phyloP scores from a whole-genome alignment of 352 stramenopile genomes.

The Chrysophaeum taylorii region DNA sequence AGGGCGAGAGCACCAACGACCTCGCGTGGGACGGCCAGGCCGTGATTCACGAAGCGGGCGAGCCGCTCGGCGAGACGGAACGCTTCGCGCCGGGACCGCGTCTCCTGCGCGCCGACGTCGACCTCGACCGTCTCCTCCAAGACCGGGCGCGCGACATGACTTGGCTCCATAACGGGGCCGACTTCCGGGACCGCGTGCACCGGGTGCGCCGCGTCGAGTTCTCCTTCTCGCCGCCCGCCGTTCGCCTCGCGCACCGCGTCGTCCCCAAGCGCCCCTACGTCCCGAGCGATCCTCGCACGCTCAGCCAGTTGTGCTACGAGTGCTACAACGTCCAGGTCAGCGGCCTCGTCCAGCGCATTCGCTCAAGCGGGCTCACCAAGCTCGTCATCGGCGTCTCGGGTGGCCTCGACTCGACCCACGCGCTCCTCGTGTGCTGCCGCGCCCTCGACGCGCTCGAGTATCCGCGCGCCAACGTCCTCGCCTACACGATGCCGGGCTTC shows the following conservation, averaged over 20 bases:
- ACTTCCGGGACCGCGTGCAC: not conserved
- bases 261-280: conserved; percentile 3
- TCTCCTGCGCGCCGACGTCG: not conserved
- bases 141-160: conserved; percentile 3
- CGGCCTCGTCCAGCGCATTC: conserved; percentile 7
- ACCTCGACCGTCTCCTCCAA: not conserved
- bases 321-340: conserved; percentile 14
- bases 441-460: not conserved
- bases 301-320: conserved; percentile 7
- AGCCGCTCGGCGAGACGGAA: not conserved
- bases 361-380: not conserved
- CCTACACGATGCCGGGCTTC: conserved; percentile 16
- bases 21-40: conserved; percentile 10
- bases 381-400: conserved; percentile 11
- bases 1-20: conserved; percentile 12
- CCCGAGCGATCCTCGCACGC: not conserved
- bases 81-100: not conserved
- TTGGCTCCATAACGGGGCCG: not conserved
- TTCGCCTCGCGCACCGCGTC: not conserved
- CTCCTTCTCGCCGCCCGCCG: not conserved
- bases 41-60: not conserved
- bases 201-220: not conserved
- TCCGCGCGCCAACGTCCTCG: not conserved
- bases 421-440: not conserved
- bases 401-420: conserved; percentile 12